A percentile compares a stretch with the other conserved stretches of the same genome.
Evolutionary conservation across 176 grass and related monocot species (phyloP).

Genomic region (Ampelocalamus luodianensis): DNA sequence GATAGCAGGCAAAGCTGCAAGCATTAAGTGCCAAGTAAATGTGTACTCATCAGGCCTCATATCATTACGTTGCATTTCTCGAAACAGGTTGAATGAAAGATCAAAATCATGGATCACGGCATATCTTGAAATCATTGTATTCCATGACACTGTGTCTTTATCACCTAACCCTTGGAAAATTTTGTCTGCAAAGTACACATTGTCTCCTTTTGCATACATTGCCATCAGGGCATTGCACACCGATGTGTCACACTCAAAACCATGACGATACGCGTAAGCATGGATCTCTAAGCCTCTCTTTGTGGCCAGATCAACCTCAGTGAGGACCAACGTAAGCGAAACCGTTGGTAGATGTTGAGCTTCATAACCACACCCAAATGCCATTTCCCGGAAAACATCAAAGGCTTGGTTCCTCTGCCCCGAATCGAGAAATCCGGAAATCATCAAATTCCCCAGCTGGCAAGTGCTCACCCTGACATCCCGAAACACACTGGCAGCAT

Average conservation of each 20-base stretch:
- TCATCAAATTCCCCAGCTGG: constrained; percentile 52
- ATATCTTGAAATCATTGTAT: constrained; percentile 54
- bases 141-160: constrained; percentile 60
- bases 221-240: constrained; percentile 65
- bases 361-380: constrained; percentile 45
- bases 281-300: constrained; percentile 64
- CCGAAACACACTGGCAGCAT: constrained; percentile 40
- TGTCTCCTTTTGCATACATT: constrained; percentile 58
- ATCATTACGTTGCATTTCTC: constrained; percentile 48
- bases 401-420: constrained; percentile 45
- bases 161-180: constrained; percentile 41
- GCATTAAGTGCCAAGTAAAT: constrained; percentile 52
- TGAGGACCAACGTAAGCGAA: constrained; percentile 54
- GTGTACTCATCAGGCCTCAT: constrained; percentile 59
- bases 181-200: constrained; percentile 28
- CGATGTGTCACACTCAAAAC: constrained; percentile 48
- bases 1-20: constrained; percentile 49
- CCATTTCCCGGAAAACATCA: constrained; percentile 52
- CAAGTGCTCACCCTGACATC: constrained; percentile 42
- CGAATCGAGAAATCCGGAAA: constrained; percentile 51
- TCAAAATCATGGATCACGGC: constrained; percentile 34
- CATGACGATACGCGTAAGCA: constrained; percentile 58
- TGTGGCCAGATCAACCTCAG: constrained; percentile 34
- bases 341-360: constrained; percentile 41
- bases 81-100: constrained; percentile 52